phyloP scores from a whole-genome alignment of 768 basidiomycete genomes.

The Leccinum barrowsii region DNA sequence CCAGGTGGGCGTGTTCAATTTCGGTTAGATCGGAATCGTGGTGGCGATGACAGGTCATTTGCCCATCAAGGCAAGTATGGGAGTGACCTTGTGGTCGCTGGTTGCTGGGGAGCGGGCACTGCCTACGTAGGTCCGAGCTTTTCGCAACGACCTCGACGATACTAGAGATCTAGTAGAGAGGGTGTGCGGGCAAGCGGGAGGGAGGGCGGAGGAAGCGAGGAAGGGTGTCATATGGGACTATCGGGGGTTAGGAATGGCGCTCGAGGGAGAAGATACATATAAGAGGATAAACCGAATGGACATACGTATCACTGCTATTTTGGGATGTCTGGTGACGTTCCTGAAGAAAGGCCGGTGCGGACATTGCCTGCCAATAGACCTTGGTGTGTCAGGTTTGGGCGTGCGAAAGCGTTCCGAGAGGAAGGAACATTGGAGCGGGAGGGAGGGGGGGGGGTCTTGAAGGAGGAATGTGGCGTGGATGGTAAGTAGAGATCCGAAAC shows the following conservation, averaged over 20 bases:
- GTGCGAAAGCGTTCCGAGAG: constrained; percentile 6
- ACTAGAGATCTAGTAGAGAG: background rate
- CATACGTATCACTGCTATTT: constrained; percentile 18
- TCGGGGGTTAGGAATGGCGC: background rate
- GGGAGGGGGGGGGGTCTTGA: background rate
- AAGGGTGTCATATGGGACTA: background rate
- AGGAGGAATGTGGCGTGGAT: constrained; percentile 3
- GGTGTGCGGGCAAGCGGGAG: background rate
- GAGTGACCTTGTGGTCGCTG: constrained; percentile 1
- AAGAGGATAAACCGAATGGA: constrained; percentile 15
- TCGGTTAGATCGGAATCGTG: constrained; percentile 30
- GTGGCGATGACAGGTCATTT: constrained; percentile 21
- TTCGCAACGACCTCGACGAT: background rate
- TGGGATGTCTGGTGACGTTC: constrained; percentile 12
- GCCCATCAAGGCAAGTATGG: constrained; percentile 9
- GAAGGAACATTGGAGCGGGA: background rate
- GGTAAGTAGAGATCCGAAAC: constrained; percentile 16
- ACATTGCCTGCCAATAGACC: background rate
- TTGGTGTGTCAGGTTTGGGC: constrained; percentile 13
- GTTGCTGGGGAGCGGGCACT: background rate
- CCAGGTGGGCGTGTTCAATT: constrained; percentile 20
- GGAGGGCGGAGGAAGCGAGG: background rate
- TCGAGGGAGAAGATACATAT: constrained; percentile 1
- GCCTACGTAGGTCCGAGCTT: background rate
- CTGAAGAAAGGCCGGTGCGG: constrained; percentile 16